Percentiles rank a stretch among this genome's conserved stretches.
Conservation (phyloP, 345 rosid genomes). For the Luvunga scandens region DNA sequence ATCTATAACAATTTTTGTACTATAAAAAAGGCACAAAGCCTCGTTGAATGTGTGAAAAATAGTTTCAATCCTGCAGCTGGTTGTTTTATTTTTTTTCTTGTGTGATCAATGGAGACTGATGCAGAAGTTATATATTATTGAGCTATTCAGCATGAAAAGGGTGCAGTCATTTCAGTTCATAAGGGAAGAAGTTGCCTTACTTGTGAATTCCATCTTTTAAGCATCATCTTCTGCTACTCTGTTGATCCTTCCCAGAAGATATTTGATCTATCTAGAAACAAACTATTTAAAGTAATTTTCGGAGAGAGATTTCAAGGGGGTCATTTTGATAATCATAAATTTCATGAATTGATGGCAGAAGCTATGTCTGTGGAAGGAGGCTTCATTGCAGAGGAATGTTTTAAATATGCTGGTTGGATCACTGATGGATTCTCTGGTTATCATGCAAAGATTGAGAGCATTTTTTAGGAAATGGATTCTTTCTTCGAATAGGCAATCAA, state of each 20-base stretch:
- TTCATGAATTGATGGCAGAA: slow-evolving; percentile 11
- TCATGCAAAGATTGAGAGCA: slow-evolving; percentile 21
- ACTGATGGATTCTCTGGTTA: slow-evolving; percentile 23
- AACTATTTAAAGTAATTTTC: slow-evolving; percentile 28
- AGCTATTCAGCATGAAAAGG: slow-evolving; percentile 31
- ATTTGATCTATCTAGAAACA: slow-evolving; percentile 21
- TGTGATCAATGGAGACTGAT: slow-evolving; percentile 33
- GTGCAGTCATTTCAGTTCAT: slow-evolving; percentile 28
- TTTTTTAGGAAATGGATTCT: slow-evolving; percentile 22
- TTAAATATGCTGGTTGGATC: slow-evolving; percentile 22
- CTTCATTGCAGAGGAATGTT: slow-evolving; percentile 20
- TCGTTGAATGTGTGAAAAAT: too few species aligned
- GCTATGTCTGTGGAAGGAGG: slow-evolving; percentile 5
- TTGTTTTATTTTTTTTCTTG: too few species aligned
- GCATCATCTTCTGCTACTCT: slow-evolving; percentile 6
- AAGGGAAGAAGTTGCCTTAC: slow-evolving; percentile 33
- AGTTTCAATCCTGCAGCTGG: too few species aligned
- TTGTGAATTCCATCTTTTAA: slow-evolving; percentile 30
- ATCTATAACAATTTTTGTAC: too few species aligned
- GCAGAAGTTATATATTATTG: slow-evolving; percentile 23
- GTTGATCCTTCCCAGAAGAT: slow-evolving; percentile 33
- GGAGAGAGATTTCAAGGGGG: slow-evolving; percentile 31
- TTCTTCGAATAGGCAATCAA: slow-evolving; percentile 32
- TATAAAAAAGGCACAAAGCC: too few species aligned
- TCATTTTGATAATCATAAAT: slow-evolving; percentile 2